Evolutionary conservation across 2,329 filamentous ascomycete genomes (phyloP).

Genomic region (Dryadomyces quercivorus): DNA sequence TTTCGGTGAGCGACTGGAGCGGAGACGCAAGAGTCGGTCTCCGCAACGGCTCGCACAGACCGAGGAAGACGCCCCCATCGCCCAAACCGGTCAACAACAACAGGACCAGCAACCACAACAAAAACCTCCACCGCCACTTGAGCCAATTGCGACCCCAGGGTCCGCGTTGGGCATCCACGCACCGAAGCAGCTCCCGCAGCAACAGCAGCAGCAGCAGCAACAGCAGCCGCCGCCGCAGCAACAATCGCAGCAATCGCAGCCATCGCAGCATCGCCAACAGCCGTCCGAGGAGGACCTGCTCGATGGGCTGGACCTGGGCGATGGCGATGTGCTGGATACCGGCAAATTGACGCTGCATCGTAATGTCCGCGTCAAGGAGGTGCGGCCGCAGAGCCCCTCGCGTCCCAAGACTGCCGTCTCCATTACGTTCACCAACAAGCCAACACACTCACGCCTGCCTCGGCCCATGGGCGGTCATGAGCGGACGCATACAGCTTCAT

Average conservation of each 20-base stretch:
- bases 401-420: slow-evolving; percentile 67
- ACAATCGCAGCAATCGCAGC: too few relatives aligned
- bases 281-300: slow-evolving; percentile 61
- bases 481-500: slow-evolving; percentile 53
- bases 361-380: slow-evolving; percentile 77
- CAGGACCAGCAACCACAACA: background rate
- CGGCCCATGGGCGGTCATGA: slow-evolving; percentile 59
- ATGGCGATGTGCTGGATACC: slow-evolving; percentile 69
- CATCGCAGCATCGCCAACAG: slow-evolving; percentile 15
- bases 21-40: slow-evolving; percentile 50
- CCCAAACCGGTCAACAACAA: slow-evolving; percentile 4
- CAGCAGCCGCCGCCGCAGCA: slow-evolving; percentile 13
- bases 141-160: background rate
- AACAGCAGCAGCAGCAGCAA: background rate
- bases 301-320: slow-evolving; percentile 74
- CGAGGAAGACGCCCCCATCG: slow-evolving; percentile 18
- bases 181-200: slow-evolving; percentile 10
- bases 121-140: background rate
- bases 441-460: slow-evolving; percentile 54
- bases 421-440: slow-evolving; percentile 81
- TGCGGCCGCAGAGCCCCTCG: slow-evolving; percentile 55
- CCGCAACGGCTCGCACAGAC: slow-evolving; percentile 27
- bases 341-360: slow-evolving; percentile 76
- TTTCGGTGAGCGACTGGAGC: slow-evolving; percentile 66
- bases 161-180: slow-evolving; percentile 4